A percentile compares a stretch with the other conserved stretches of the same genome.
Conservation (phyloP, 2,329 filamentous ascomycete genomes). For the Aspergillus spinulosporus region DNA sequence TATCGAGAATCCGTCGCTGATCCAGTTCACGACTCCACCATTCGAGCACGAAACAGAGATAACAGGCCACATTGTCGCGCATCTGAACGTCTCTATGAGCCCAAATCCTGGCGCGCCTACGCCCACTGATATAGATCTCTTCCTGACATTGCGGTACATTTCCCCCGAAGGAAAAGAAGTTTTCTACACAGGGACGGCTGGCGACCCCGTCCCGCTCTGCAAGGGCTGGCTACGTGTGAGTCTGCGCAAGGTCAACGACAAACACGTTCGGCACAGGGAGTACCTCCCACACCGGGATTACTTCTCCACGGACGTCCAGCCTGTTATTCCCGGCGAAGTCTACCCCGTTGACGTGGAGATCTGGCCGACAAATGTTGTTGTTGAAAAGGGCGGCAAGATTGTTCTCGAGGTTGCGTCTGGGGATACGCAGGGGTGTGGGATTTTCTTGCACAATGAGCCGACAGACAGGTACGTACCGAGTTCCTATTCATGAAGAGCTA, state of each 20-base stretch:
- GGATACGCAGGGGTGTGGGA: slow-evolving; percentile 54
- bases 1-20: slow-evolving; percentile 53
- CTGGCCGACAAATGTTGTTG: slow-evolving; percentile 42
- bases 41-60: slow-evolving; percentile 68
- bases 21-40: slow-evolving; percentile 59
- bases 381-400: slow-evolving; percentile 35
- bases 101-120: slow-evolving; percentile 40
- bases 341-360: slow-evolving; percentile 53
- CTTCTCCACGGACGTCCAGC: slow-evolving; percentile 48
- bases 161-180: slow-evolving; percentile 52
- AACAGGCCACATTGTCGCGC: slow-evolving; percentile 66
- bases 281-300: slow-evolving; percentile 55
- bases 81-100: slow-evolving; percentile 61
- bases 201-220: slow-evolving; percentile 55
- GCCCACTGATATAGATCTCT: slow-evolving; percentile 55
- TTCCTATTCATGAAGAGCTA: background rate
- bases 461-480: slow-evolving; percentile 30
- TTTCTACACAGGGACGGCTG: slow-evolving; percentile 57
- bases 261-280: slow-evolving; percentile 46
- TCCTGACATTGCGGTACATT: slow-evolving; percentile 57
- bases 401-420: slow-evolving; percentile 38
- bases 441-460: slow-evolving; percentile 51
- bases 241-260: slow-evolving; percentile 49
- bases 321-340: slow-evolving; percentile 52
- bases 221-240: slow-evolving; percentile 59